phyloP scores from a whole-genome alignment of 2,329 filamentous ascomycete species.

The Neobulgaria alba region DNA sequence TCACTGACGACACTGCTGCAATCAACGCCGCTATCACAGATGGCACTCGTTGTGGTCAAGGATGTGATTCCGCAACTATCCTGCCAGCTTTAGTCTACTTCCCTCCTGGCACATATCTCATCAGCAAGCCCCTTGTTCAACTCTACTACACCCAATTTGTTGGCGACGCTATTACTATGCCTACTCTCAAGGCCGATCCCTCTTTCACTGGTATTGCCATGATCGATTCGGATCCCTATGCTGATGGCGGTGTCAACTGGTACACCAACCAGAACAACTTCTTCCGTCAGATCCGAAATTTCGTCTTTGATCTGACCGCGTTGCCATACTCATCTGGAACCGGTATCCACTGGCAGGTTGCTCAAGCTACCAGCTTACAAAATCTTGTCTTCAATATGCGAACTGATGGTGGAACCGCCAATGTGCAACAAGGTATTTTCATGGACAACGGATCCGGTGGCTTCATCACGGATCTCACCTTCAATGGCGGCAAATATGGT shows the following conservation, averaged over 20 bases:
- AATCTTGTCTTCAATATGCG: constrained; percentile 78
- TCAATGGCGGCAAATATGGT: constrained; percentile 73
- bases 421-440: constrained; percentile 65
- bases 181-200: constrained; percentile 65
- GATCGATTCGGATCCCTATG: constrained; percentile 83
- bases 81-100: constrained; percentile 87
- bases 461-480: constrained; percentile 74
- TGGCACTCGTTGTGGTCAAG: constrained; percentile 70
- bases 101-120: constrained; percentile 74
- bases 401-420: constrained; percentile 51
- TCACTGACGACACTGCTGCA: constrained; percentile 73
- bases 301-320: constrained; percentile 65
- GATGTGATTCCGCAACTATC: constrained; percentile 78
- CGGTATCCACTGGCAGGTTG: constrained; percentile 78
- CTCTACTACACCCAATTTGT: constrained; percentile 93
- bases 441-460: constrained; percentile 81
- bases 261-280: constrained; percentile 78
- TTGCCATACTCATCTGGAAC: constrained; percentile 54
- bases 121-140: constrained; percentile 71
- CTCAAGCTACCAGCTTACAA: constrained; percentile 72
- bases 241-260: constrained; percentile 58
- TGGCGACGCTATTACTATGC: constrained; percentile 65
- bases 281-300: constrained; percentile 75
- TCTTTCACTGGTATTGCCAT: constrained; percentile 78
- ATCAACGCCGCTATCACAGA: constrained; percentile 77